Conservation (phyloP, 345 rosid species). For the Camelina neglecta region DNA sequence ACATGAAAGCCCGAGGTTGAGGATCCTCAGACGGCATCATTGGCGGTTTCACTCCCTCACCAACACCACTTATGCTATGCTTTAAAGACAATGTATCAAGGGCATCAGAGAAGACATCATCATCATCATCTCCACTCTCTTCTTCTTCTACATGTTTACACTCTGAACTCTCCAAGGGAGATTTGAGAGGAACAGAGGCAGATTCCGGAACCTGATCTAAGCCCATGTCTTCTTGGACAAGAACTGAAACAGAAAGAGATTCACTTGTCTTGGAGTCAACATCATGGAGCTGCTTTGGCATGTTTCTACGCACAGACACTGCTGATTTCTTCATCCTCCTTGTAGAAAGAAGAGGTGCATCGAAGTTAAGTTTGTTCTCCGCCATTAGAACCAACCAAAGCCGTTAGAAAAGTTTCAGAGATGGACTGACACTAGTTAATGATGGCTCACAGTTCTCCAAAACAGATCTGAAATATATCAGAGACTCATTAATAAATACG, state of each 20-base stretch:
- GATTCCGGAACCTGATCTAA: constrained; percentile 70
- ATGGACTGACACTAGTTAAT: background rate
- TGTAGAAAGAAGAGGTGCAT: constrained; percentile 77
- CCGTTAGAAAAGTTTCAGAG: constrained; percentile 31
- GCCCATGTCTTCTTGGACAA: constrained; percentile 47
- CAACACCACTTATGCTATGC: constrained; percentile 54
- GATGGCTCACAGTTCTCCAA: constrained; percentile 39
- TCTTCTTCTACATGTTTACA: constrained; percentile 32
- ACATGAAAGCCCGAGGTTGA: constrained; percentile 73
- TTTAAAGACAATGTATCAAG: constrained; percentile 62
- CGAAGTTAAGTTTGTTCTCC: constrained; percentile 70
- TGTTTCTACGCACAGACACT: constrained; percentile 46
- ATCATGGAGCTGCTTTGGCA: constrained; percentile 38
- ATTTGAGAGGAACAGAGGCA: constrained; percentile 65
- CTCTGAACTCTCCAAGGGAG: constrained; percentile 57
- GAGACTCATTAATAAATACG: background rate
- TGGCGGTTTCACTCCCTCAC: constrained; percentile 49
- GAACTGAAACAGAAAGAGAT: constrained; percentile 41
- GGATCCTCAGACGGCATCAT: constrained; percentile 55
- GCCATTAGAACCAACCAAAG: constrained; percentile 50
- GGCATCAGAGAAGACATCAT: constrained; percentile 74
- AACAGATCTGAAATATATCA: constrained; percentile 41
- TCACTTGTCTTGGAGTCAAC: constrained; percentile 34
- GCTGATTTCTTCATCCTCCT: constrained; percentile 54
- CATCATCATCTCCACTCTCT: constrained; percentile 53